Conservation (phyloP, 2,329 filamentous ascomycete species). For the Neofusicoccum sp. region DNA sequence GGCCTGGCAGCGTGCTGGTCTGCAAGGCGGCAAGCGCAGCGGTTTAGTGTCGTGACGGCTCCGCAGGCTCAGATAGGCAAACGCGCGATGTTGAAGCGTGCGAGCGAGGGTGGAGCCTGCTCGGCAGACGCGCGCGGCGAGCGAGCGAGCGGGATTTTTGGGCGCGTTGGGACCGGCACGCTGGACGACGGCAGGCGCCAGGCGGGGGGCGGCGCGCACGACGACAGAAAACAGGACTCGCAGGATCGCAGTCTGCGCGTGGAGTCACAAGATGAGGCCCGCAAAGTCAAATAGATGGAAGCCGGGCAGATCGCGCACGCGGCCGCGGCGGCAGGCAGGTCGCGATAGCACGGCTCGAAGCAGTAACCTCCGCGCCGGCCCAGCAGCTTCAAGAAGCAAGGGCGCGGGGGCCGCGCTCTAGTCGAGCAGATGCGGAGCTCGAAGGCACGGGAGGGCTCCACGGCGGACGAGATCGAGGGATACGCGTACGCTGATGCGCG, state of each 20-base stretch:
- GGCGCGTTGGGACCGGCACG: neutral
- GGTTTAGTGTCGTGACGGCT: conserved; percentile 4
- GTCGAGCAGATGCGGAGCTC: neutral
- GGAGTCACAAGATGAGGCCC: conserved; percentile 15
- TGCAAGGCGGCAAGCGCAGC: neutral
- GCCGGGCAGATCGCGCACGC: conserved; percentile 7
- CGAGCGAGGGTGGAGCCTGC: neutral
- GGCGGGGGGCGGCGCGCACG: no score
- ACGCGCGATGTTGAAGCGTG: conserved; percentile 1
- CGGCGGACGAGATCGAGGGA: conserved; percentile 18
- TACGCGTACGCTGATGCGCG: conserved; percentile 5
- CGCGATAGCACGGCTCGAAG: neutral
- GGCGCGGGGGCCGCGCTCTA: neutral
- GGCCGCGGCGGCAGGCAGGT: neutral
- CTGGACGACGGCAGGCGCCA: no score
- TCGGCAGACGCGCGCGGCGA: neutral
- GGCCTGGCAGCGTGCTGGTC: neutral
- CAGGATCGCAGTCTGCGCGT: neutral
- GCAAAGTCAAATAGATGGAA: conserved; percentile 9
- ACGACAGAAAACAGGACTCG: no score
- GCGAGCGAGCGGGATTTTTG: conserved; percentile 7
- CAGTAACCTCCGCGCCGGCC: neutral
- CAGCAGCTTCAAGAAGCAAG: conserved; percentile 13
- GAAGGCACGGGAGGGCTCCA: neutral
- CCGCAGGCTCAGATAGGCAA: conserved; percentile 1